Base-by-base conservation (phyloP, 139 green algal species). In the Chlorella ohadii region DNA sequence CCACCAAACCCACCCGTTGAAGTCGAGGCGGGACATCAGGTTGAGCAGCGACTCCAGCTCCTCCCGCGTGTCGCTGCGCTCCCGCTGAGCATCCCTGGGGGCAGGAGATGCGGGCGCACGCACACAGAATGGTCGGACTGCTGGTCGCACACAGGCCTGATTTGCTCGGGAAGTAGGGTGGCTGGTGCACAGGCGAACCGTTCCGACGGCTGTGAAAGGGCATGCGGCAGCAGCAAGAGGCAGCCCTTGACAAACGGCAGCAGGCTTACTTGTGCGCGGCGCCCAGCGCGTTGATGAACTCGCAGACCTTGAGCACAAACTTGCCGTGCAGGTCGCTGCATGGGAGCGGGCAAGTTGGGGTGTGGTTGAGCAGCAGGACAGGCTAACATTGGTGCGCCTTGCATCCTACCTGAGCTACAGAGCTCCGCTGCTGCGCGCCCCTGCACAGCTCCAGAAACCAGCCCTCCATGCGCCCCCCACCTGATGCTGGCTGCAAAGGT, bases 11-110 rank as follows among this genome's bases (percentile, higher is more conserved):
- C 70, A 77, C 70, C 76, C 78, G 83, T 92, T 93, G 79, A 91
- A 93, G 74, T 93, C 88, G 16, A 93, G 82, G 67, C 89, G 84
- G 61, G 38, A 44, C 31, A 92, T 91, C 25, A 93, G 86, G 71
- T 88, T 89, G 23, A 86, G 79, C 51, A 93, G 88, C 20, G 41
- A 70, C 59, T 93, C 89, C 78, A 93, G 81, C 67, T 93, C 89
- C 76, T 93, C 89, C 44, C 89, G 59, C 25, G 83, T 86, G 74
- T 91, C 88, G 13, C 28, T 72, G 11, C 51, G 63, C 36, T 87
- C 82, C 27, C 33, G 79, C n/a, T 82, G 77, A 23, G 89, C 89
- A 3, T 66, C 20, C 64, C 74, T 76, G 51, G 11, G 15, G 51
- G 51, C 51, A 59, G 9, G 51, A 6, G n/a, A 55, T 55, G 44